Percentiles rank a stretch among this genome's conserved stretches.
These are phyloP conservation scores for Neonectria sp. DNA, from an alignment of 2,329 filamentous ascomycete species.

Conservation along the genomic window DNA sequence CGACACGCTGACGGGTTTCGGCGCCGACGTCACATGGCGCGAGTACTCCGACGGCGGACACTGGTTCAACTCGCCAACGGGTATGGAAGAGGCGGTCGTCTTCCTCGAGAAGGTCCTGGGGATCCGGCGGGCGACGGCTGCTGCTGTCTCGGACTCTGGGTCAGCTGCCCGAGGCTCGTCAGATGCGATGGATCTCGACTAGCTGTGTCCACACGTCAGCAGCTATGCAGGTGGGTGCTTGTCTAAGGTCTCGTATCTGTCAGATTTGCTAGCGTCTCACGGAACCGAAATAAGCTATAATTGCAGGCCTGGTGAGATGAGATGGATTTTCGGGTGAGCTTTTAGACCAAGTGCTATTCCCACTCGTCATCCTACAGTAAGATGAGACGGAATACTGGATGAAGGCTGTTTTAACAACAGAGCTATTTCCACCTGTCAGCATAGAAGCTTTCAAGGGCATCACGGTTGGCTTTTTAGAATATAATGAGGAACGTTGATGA, in stretches of 20 bases:
- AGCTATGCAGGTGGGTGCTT: background rate
- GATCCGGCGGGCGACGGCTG: constrained; percentile 5
- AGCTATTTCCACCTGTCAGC: background rate
- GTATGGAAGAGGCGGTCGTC: constrained; percentile 58
- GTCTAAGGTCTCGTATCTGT: constrained; percentile 4
- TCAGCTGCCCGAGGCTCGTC: background rate
- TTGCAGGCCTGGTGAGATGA: background rate
- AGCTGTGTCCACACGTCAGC: constrained; percentile 8
- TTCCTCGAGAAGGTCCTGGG: constrained; percentile 48
- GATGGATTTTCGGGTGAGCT: background rate
- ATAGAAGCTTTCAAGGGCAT: background rate
- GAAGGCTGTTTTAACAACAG: background rate
- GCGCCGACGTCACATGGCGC: constrained; percentile 56
- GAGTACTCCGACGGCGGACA: constrained; percentile 61
- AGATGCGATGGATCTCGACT: background rate
- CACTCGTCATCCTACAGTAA: background rate
- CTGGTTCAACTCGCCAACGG: constrained; percentile 60
- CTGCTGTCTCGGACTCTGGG: background rate
- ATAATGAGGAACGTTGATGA: background rate
- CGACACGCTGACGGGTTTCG: constrained; percentile 54
- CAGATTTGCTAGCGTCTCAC: constrained; percentile 1
- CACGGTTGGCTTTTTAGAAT: background rate
- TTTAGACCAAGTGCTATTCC: background rate
- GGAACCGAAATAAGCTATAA: constrained; percentile 4
- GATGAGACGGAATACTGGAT: background rate